Conservation (phyloP, 768 basidiomycete genomes). For the Suillus plorans region DNA sequence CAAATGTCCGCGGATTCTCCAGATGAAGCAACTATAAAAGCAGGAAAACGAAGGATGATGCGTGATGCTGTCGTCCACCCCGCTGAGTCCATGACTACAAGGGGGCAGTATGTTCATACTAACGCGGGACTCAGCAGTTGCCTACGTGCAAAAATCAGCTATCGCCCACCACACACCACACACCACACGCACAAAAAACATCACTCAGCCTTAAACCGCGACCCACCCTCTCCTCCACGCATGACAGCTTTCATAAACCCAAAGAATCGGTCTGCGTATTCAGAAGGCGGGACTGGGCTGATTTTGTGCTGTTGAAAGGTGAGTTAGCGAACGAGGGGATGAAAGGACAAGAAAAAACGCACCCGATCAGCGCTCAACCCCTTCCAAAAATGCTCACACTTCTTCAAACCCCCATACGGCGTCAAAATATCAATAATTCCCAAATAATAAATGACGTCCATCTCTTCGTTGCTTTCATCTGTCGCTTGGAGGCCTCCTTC, state of each 20-base stretch:
- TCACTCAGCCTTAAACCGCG: conserved; percentile 46
- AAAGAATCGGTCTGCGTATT: conserved; percentile 90
- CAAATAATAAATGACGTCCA: conserved; percentile 87
- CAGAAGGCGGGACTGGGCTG: conserved; percentile 83
- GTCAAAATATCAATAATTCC: conserved; percentile 98
- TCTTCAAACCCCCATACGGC: conserved; percentile 78
- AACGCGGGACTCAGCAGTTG: background rate
- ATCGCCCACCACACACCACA: background rate
- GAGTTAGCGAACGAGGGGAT: background rate
- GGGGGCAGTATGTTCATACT: background rate
- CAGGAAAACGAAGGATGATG: background rate
- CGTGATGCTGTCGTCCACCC: background rate
- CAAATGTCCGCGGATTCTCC: background rate
- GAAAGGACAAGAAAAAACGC: conserved; percentile 31
- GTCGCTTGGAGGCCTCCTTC: conserved; percentile 93
- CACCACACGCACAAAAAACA: background rate
- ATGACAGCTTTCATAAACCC: conserved; percentile 82
- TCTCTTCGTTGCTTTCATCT: conserved; percentile 72
- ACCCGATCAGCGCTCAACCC: conserved; percentile 85
- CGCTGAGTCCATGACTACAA: background rate
- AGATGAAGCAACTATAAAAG: conserved; percentile 1
- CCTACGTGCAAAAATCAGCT: background rate
- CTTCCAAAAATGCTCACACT: conserved; percentile 90
- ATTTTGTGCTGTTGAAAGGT: conserved; percentile 75
- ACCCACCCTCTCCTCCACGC: conserved; percentile 73